A percentile compares a stretch with the other conserved stretches of the same genome.
These are phyloP conservation scores for Kwoniella shandongensis DNA, from an alignment of 768 basidiomycete genomes.

Conservation along the genomic window DNA sequence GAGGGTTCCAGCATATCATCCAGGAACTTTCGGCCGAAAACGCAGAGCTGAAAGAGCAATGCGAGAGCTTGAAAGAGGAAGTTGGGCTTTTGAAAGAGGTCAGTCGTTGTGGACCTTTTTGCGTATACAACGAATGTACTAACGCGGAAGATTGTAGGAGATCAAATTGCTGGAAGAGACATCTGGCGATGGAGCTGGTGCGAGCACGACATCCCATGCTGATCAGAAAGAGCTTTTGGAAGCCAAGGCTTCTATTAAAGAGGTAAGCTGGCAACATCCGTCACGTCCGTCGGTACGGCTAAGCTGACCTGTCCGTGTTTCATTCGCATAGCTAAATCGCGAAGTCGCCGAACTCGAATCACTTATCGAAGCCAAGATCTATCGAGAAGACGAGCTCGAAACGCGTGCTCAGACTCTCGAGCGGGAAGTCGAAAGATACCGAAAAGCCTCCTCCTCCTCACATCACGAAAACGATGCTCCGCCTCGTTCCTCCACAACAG, in stretches of 20 bases:
- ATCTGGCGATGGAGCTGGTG: slow-evolving; percentile 12
- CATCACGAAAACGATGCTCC: too few species aligned
- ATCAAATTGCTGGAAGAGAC: slow-evolving; percentile 75
- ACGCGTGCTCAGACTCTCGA: slow-evolving; percentile 36
- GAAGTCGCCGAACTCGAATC: slow-evolving; percentile 90
- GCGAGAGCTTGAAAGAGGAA: slow-evolving; percentile 72
- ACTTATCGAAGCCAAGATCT: slow-evolving; percentile 89
- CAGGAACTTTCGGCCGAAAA: slow-evolving; percentile 85
- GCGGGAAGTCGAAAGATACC: slow-evolving; percentile 25
- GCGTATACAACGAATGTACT: not conserved
- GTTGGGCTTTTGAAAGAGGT: slow-evolving; percentile 75
- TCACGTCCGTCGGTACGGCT: not conserved
- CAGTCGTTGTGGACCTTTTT: not conserved
- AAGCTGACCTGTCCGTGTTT: not conserved
- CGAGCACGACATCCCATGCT: slow-evolving; percentile 45
- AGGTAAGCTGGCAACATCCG: slow-evolving; percentile 23
- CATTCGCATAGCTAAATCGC: slow-evolving; percentile 89
- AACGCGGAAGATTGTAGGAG: slow-evolving; percentile 57
- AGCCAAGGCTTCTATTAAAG: slow-evolving; percentile 38
- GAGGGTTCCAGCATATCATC: slow-evolving; percentile 65
- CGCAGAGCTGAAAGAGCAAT: slow-evolving; percentile 62
- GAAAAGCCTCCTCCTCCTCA: slow-evolving; percentile 2
- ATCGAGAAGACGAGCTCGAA: slow-evolving; percentile 52
- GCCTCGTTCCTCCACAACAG: too few species aligned
- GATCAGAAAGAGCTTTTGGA: slow-evolving; percentile 57